phyloP scores from a whole-genome alignment of 2,329 filamentous ascomycete genomes.

The Trichophyton simii region DNA sequence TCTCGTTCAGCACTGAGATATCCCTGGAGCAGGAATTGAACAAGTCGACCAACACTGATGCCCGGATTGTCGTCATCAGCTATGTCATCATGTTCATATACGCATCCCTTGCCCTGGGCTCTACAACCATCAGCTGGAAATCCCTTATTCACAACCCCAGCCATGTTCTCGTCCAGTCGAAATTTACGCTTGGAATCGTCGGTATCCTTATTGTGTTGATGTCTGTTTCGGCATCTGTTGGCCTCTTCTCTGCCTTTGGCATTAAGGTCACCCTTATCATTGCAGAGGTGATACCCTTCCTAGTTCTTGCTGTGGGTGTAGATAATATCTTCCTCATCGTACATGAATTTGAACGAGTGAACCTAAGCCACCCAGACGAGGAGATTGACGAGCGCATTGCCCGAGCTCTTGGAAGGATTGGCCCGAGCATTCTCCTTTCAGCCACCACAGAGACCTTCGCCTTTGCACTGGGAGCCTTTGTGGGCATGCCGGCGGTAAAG shows the following conservation, averaged over 20 bases:
- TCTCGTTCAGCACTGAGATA: constrained; percentile 92
- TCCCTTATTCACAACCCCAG: constrained; percentile 72
- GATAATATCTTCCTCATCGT: constrained; percentile 99
- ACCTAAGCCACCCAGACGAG: constrained; percentile 79
- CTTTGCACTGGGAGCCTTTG: constrained; percentile 82
- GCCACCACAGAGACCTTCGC: constrained; percentile 89
- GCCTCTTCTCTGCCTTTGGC: constrained; percentile 80
- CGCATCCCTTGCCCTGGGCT: constrained; percentile 82
- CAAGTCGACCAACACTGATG: constrained; percentile 96
- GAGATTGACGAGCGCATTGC: constrained; percentile 76
- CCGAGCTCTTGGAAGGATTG: constrained; percentile 85
- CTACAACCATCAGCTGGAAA: constrained; percentile 64
- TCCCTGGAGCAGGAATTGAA: constrained; percentile 92
- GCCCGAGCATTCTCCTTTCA: constrained; percentile 88
- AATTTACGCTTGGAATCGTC: constrained; percentile 87
- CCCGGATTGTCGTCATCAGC: constrained; percentile 90
- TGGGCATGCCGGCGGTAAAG: constrained; percentile 93
- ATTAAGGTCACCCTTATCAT: constrained; percentile 96
- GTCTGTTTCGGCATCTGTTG: constrained; percentile 92
- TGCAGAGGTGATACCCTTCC: constrained; percentile 94
- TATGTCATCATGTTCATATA: constrained; percentile 99
- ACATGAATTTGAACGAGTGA: constrained; percentile 93
- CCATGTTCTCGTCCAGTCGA: constrained; percentile 81
- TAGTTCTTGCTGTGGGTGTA: constrained; percentile 89
- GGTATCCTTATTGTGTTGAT: constrained; percentile 93